A percentile compares a stretch with the other conserved stretches of the same genome.
Evolutionary conservation across 2,329 filamentous ascomycete species (phyloP).

Genomic region (Penicillium crustosum): DNA sequence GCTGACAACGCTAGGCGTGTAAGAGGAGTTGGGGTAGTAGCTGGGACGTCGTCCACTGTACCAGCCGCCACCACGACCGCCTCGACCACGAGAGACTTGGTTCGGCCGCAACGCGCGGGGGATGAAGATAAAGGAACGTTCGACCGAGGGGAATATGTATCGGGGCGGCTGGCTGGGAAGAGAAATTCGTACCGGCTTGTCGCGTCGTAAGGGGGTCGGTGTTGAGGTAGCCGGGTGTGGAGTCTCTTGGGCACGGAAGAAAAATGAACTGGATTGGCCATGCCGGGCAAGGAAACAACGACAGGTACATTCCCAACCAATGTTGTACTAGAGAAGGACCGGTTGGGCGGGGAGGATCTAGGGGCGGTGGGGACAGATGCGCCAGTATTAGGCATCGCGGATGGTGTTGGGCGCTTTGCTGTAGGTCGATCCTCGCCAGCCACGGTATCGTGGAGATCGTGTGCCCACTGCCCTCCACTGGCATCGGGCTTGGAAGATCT

Average conservation of each 20-base stretch:
- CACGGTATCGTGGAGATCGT: constrained; percentile 83
- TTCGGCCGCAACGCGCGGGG: constrained; percentile 90
- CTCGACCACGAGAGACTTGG: constrained; percentile 69
- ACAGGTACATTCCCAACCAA: constrained; percentile 82
- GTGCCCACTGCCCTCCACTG: constrained; percentile 78
- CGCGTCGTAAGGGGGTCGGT: constrained; percentile 86
- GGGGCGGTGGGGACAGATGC: constrained; percentile 46
- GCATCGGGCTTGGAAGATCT: constrained; percentile 51
- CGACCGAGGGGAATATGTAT: constrained; percentile 86
- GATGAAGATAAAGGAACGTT: constrained; percentile 97
- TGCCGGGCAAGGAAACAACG: constrained; percentile 73
- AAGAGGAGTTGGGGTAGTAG: constrained; percentile 73
- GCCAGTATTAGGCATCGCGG: constrained; percentile 33
- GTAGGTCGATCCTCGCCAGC: constrained; percentile 41
- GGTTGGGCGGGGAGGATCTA: constrained; percentile 66
- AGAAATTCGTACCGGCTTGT: constrained; percentile 94
- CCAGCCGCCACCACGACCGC: constrained; percentile 68
- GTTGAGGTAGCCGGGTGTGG: constrained; percentile 91
- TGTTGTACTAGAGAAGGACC: constrained; percentile 78
- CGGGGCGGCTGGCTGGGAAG: constrained; percentile 75
- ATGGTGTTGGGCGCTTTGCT: constrained; percentile 30
- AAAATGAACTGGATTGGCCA: constrained; percentile 70
- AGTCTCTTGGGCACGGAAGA: constrained; percentile 78
- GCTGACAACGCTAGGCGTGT: constrained; percentile 84
- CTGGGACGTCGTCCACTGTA: constrained; percentile 70